These are phyloP conservation scores for Chrysophaeum taylorii DNA, from an alignment of 352 stramenopile genomes.

Conservation along the genomic window DNA sequence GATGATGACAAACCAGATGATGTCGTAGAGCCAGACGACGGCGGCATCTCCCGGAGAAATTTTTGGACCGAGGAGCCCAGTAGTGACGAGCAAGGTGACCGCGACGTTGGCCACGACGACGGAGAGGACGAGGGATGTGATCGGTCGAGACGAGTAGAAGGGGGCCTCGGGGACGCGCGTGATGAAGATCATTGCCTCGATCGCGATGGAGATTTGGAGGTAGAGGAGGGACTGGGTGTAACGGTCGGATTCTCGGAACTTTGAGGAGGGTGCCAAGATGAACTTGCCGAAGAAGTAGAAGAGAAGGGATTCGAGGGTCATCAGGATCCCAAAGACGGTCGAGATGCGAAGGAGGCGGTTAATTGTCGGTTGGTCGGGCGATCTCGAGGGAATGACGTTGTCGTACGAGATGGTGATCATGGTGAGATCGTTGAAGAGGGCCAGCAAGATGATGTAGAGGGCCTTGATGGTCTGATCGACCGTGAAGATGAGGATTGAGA, in stretches of 20 bases:
- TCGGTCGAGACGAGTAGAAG: conserved; percentile 12
- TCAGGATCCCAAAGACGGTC: conserved; percentile 4
- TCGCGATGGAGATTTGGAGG: conserved; percentile 18
- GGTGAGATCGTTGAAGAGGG: conserved; percentile 73
- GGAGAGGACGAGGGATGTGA: conserved; percentile 15
- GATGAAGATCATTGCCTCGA: conserved; percentile 22
- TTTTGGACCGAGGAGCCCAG: not conserved
- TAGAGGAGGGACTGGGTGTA: conserved; percentile 10
- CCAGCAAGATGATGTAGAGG: conserved; percentile 71
- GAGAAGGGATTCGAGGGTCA: conserved; percentile 11
- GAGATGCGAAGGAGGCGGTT: conserved; percentile 2
- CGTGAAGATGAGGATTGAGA: conserved; percentile 80
- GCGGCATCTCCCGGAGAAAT: not conserved
- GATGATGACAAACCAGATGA: not conserved
- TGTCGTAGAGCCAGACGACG: conserved; percentile 1
- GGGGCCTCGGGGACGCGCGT: conserved; percentile 15
- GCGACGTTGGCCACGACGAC: conserved; percentile 17
- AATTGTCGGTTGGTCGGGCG: conserved; percentile 16
- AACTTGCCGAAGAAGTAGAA: conserved; percentile 10
- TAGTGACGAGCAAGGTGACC: conserved; percentile 1
- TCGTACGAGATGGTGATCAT: conserved; percentile 68
- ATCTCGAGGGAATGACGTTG: conserved; percentile 32
- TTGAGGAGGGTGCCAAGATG: not conserved
- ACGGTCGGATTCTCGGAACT: conserved; percentile 4
- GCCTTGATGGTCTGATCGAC: conserved; percentile 76